A percentile compares a stretch with the other conserved stretches of the same genome.
Conservation (phyloP, 1,139 yeast species). For the Nakaseomyces uthaithaninus region DNA sequence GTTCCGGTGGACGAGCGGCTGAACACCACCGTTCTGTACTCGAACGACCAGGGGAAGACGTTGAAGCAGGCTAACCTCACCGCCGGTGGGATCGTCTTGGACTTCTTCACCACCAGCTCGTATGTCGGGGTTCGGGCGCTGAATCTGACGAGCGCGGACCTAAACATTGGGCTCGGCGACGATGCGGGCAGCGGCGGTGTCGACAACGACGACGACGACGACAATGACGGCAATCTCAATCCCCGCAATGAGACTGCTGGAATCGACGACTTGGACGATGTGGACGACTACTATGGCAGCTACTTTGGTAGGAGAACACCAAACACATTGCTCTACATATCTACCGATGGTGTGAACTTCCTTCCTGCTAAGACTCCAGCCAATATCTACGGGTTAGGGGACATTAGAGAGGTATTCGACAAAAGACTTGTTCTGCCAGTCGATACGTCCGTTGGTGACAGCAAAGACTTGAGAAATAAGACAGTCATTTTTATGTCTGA, state of each 20-base stretch:
- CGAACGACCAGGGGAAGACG: background rate
- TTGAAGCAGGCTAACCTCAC: background rate
- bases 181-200: background rate
- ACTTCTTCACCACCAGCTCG: background rate
- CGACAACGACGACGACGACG: background rate
- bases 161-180: background rate
- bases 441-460: background rate
- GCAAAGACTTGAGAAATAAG: background rate
- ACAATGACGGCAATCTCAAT: background rate
- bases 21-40: background rate
- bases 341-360: slow-evolving; percentile 3
- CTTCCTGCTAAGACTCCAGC: background rate
- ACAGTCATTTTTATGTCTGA: slow-evolving; percentile 2
- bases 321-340: background rate
- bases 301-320: background rate
- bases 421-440: background rate
- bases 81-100: background rate
- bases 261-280: background rate
- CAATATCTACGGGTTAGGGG: background rate
- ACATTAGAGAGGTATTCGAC: slow-evolving; percentile 1
- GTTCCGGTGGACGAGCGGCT: background rate
- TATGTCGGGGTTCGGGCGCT: background rate
- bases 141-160: background rate
- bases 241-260: background rate
- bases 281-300: background rate